Conservation (phyloP, 805 yeast species). For the Hanseniaspora lindneri region DNA sequence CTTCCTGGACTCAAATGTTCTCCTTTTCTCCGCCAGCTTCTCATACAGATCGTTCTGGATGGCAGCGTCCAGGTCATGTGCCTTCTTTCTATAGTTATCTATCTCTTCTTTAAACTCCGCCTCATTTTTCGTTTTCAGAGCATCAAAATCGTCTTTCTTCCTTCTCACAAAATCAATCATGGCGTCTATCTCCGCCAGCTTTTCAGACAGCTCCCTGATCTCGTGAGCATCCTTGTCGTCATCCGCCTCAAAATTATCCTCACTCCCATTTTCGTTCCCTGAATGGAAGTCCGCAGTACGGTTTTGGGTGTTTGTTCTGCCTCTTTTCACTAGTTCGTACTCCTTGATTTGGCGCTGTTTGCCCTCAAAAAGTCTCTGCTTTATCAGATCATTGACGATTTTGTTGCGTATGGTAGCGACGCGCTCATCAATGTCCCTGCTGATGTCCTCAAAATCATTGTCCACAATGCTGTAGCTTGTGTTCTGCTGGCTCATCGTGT, state of each 20-base stretch:
- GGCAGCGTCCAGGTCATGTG: constrained; percentile 2
- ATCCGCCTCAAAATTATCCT: neutral
- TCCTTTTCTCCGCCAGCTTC: constrained; percentile 15
- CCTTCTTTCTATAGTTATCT: neutral
- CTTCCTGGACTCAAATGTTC: neutral
- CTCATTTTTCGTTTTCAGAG: constrained; percentile 19
- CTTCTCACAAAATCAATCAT: constrained; percentile 31
- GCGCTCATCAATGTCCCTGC: constrained; percentile 10
- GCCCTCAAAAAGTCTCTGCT: constrained; percentile 2
- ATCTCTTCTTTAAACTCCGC: constrained; percentile 17
- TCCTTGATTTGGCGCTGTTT: constrained; percentile 7
- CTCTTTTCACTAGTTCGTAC: neutral
- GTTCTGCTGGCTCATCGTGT: neutral
- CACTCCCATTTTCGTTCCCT: no score
- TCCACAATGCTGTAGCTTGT: neutral
- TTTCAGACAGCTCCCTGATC: neutral
- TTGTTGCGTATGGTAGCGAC: constrained; percentile 7
- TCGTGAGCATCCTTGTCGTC: constrained; percentile 1
- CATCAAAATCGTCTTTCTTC: constrained; percentile 25
- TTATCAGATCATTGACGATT: constrained; percentile 8
- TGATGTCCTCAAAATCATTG: constrained; percentile 11
- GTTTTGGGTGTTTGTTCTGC: neutral
- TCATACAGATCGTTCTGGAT: constrained; percentile 16
- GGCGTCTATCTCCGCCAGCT: constrained; percentile 17
- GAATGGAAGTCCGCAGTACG: no score